Conservation (phyloP, 2,329 filamentous ascomycete species). For the Epichloe baconii region DNA sequence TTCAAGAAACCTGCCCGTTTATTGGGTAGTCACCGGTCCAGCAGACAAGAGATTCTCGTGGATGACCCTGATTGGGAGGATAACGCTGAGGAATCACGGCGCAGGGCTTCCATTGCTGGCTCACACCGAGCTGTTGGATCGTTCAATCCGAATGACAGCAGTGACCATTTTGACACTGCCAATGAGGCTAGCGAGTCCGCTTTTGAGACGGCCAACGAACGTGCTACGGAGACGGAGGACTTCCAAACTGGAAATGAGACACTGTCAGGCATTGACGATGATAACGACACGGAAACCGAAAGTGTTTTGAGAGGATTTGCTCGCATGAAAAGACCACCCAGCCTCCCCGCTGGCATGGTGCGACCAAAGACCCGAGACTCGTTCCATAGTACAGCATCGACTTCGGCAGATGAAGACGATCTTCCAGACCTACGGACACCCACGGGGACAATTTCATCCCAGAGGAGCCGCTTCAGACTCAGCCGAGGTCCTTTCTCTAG, state of each 20-base stretch:
- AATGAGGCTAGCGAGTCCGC: constrained; percentile 59
- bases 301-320: constrained; percentile 33
- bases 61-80: constrained; percentile 91
- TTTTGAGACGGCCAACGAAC: constrained; percentile 63
- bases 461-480: constrained; percentile 60
- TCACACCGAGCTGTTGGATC: constrained; percentile 7
- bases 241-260: constrained; percentile 92
- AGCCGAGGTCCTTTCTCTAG: constrained; percentile 48
- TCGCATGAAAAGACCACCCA: constrained; percentile 28
- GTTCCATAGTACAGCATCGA: constrained; percentile 79
- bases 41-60: constrained; percentile 63
- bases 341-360: constrained; percentile 22
- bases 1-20: constrained; percentile 71
- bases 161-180: constrained; percentile 67
- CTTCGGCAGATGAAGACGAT: constrained; percentile 63
- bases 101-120: constrained; percentile 11
- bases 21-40: constrained; percentile 61
- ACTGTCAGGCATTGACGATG: constrained; percentile 60
- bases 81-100: constrained; percentile 29
- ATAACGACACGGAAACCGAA: constrained; percentile 88
- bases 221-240: constrained; percentile 76
- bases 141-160: constrained; percentile 32
- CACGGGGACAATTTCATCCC: constrained; percentile 42
- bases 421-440: constrained; percentile 46
- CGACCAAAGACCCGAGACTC: constrained; percentile 47